phyloP scores from a whole-genome alignment of 176 grass and related monocot species.

The Zea mays region DNA sequence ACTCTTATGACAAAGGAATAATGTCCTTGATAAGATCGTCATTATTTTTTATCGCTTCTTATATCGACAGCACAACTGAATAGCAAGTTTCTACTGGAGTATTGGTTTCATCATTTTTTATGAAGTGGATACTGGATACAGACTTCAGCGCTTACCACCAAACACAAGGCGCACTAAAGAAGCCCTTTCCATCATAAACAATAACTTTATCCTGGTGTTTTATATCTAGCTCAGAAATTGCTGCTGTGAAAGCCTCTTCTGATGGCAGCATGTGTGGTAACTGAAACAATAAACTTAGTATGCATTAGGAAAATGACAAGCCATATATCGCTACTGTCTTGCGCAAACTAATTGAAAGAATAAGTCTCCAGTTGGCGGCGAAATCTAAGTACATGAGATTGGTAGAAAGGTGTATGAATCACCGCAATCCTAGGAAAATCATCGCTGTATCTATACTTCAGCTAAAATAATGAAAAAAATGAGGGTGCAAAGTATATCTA shows the following conservation, averaged over 20 bases:
- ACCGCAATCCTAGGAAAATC: background rate
- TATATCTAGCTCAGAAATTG: slow-evolving; percentile 69
- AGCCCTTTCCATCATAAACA: slow-evolving; percentile 89
- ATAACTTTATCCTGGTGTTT: slow-evolving; percentile 69
- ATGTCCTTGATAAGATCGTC: background rate
- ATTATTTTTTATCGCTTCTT: background rate
- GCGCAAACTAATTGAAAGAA: background rate
- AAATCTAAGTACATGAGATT: background rate
- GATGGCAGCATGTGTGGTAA: slow-evolving; percentile 90
- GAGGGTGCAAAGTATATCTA: background rate
- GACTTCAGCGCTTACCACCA: slow-evolving; percentile 76
- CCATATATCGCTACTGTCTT: background rate
- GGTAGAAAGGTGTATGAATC: background rate
- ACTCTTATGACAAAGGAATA: slow-evolving; percentile 3
- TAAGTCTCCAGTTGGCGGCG: too few relatives aligned
- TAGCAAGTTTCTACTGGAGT: slow-evolving; percentile 17
- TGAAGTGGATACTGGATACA: background rate
- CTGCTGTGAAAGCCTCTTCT: slow-evolving; percentile 77
- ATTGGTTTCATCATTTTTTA: background rate
- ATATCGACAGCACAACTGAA: background rate
- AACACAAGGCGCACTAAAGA: slow-evolving; percentile 78
- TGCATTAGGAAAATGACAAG: background rate
- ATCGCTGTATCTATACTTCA: background rate
- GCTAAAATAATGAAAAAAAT: slow-evolving; percentile 1
- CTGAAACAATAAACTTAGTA: slow-evolving; percentile 37